Percentiles rank a stretch among this genome's conserved stretches.
Conservation (phyloP, 805 yeast species). For the Suhomyces prunicola region DNA sequence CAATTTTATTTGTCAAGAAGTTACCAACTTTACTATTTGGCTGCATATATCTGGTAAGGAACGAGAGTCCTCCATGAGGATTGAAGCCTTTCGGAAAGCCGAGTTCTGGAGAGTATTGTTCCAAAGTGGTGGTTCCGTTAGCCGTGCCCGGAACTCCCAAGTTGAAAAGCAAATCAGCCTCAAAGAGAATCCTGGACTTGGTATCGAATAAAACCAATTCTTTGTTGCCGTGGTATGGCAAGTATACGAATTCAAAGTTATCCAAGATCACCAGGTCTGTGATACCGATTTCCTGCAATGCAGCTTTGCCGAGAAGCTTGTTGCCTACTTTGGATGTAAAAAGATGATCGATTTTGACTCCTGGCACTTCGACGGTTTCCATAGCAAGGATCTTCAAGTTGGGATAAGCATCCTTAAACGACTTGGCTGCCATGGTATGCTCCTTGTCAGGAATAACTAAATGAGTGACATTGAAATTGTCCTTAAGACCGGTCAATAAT, state of each 20-base stretch:
- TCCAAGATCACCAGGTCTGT: slow-evolving; percentile 34
- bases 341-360: slow-evolving; percentile 35
- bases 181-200: slow-evolving; percentile 46
- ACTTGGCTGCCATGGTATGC: slow-evolving; percentile 60
- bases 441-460: slow-evolving; percentile 61
- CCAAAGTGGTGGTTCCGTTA: slow-evolving; percentile 19
- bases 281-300: slow-evolving; percentile 29
- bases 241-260: slow-evolving; percentile 52
- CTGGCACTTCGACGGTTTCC: slow-evolving; percentile 34
- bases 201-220: slow-evolving; percentile 54
- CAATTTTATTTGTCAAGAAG: slow-evolving; percentile 22
- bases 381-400: slow-evolving; percentile 52
- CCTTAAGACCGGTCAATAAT: slow-evolving; percentile 28
- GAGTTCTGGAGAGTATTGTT: slow-evolving; percentile 41
- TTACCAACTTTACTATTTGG: slow-evolving; percentile 39
- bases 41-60: slow-evolving; percentile 37
- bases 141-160: slow-evolving; percentile 43
- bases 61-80: slow-evolving; percentile 47
- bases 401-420: slow-evolving; percentile 51
- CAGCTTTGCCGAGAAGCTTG: slow-evolving; percentile 20
- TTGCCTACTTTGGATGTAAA: slow-evolving; percentile 37
- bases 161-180: slow-evolving; percentile 62
- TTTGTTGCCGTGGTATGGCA: slow-evolving; percentile 56
- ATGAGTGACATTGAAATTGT: slow-evolving; percentile 40
- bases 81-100: slow-evolving; percentile 44